Base-by-base conservation (phyloP, 2,329 filamentous ascomycete species). In the Claviceps humidiphila region DNA sequence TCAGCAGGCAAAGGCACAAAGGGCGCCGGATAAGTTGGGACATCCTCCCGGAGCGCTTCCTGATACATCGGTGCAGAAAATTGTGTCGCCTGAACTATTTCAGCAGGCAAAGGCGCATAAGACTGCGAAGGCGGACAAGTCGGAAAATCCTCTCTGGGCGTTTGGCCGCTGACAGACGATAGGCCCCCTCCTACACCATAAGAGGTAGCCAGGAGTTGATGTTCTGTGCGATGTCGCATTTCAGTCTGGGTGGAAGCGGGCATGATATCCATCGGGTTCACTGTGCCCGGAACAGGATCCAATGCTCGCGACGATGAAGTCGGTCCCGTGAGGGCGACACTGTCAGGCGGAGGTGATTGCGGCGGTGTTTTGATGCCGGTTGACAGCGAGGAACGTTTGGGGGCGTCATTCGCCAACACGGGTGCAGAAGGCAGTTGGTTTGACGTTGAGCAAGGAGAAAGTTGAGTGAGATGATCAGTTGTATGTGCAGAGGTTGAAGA, bases 181-280 rank as follows among this genome's bases (percentile, higher is more conserved):
- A 24, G 24, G 2, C 49, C 50, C 5, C 58, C 57, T 24, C 63
- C 61, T 8, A 61, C 61, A 37, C 58, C 58, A 44, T 62, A 53
- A 24, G 65, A 60, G 9, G 61, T 58, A 26, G 61, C 53, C 42
- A 59, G 61, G 40, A 70, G 58, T 52, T 69, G 61, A 51, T 68
- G 65, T 54, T 69, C 68, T 16, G 64, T 69, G 39, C 63, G 59
- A 49, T 70, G 62, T 62, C 64, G 68, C 30, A 66, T 53, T 53
- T 71, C 69, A 7, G 63, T 63, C 53, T 69, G 61, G 3, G 67
- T 69, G 16, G 64, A 65, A 3, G 69, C 63, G 5, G 69, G 71
- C 75, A 76, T 77, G 34, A 78, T 71, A 48, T 76, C 73, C 70
- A 76, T 76, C 0, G 75, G 75, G 42, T 77, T 77, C 9, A 75